phyloP scores from a whole-genome alignment of 495 filamentous ascomycete genomes.

The Massariosphaeria phaeospora region DNA sequence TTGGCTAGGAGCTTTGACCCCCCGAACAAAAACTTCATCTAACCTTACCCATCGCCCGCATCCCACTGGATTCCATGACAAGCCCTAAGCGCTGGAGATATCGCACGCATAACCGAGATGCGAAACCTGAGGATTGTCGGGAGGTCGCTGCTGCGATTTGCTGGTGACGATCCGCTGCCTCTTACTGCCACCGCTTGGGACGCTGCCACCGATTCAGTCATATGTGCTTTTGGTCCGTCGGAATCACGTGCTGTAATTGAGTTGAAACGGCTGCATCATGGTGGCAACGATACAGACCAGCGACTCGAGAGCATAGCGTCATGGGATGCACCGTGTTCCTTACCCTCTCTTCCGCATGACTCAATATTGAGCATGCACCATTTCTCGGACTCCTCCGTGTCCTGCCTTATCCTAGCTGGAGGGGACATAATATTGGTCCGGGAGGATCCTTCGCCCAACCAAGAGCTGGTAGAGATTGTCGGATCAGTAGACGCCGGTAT shows the following conservation, averaged over 20 bases:
- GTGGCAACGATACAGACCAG: conserved; percentile 10
- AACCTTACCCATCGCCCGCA: too few species aligned
- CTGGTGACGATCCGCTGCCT: conserved; percentile 25
- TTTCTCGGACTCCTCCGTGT: conserved; percentile 70
- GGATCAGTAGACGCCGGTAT: conserved; percentile 91
- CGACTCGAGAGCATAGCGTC: conserved; percentile 54
- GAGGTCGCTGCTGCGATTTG: conserved; percentile 29
- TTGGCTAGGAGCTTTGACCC: background rate
- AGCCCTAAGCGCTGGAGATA: background rate
- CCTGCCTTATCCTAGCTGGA: conserved; percentile 77
- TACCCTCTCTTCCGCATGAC: conserved; percentile 64
- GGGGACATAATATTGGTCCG: conserved; percentile 84
- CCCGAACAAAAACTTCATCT: background rate
- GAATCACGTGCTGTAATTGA: conserved; percentile 36
- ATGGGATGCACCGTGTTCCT: conserved; percentile 77
- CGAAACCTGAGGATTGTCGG: conserved; percentile 38
- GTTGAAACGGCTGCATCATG: conserved; percentile 31
- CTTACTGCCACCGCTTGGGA: conserved; percentile 40
- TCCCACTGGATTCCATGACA: too few species aligned
- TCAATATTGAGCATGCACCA: conserved; percentile 71
- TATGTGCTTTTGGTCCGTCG: conserved; percentile 39
- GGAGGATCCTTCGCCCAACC: conserved; percentile 63
- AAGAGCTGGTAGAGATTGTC: conserved; percentile 84
- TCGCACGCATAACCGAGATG: conserved; percentile 30
- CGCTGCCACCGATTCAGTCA: conserved; percentile 32